phyloP scores from a whole-genome alignment of 2,329 filamentous ascomycete genomes.

The Botrytis deweyae region DNA sequence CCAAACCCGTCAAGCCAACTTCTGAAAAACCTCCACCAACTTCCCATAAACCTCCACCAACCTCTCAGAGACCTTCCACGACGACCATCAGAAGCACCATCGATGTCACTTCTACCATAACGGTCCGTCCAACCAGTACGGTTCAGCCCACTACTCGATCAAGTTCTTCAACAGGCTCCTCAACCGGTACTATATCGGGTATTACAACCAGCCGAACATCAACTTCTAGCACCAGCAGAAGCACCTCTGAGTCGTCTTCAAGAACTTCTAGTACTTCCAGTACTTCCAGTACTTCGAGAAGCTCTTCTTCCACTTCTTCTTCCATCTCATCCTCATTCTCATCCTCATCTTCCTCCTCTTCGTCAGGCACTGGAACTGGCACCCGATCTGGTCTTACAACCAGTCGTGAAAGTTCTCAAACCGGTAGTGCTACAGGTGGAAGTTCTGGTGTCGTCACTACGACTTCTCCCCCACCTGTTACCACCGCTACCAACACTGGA shows the following conservation, averaged over 20 bases:
- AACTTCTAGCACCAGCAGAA: not conserved
- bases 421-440: not conserved
- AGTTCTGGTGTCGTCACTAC: not conserved
- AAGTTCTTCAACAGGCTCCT: not conserved
- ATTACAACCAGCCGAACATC: not conserved
- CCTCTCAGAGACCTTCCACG: not conserved
- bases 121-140: not conserved
- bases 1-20: not conserved
- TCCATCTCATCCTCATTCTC: not conserved
- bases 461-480: not conserved
- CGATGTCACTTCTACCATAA: not conserved
- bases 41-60: not conserved
- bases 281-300: not conserved
- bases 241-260: not conserved
- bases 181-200: not conserved
- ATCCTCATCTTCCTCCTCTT: not conserved
- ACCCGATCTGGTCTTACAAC: slow-evolving; percentile 3
- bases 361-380: not conserved
- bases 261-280: not conserved
- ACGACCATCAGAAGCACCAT: not conserved
- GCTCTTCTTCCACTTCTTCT: not conserved
- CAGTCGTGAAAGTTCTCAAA: not conserved
- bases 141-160: not conserved
- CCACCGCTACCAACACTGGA: not conserved
- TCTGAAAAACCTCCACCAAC: not conserved